These are phyloP conservation scores for Pichia cephalocereana DNA, from an alignment of 805 yeast species.

Conservation along the genomic window DNA sequence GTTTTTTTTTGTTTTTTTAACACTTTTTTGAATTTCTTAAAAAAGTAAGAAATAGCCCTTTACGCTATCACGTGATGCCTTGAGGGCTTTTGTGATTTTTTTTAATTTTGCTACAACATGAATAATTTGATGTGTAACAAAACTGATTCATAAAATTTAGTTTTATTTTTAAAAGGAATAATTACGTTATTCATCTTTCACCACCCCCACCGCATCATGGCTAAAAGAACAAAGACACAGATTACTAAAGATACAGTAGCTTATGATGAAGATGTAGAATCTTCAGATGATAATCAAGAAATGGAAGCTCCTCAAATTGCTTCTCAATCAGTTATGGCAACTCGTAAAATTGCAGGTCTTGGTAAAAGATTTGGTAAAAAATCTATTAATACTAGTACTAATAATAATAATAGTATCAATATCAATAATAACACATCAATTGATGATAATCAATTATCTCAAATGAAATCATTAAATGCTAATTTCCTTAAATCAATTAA, in stretches of 20 bases:
- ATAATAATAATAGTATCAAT: not conserved
- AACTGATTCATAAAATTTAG: too few relatives aligned
- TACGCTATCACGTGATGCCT: too few relatives aligned
- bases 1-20: not conserved
- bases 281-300: constrained; percentile 32
- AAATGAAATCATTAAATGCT: constrained; percentile 57
- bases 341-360: constrained; percentile 49
- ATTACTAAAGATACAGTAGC: constrained; percentile 30
- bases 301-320: constrained; percentile 36
- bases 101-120: too few relatives aligned
- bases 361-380: constrained; percentile 7
- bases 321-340: constrained; percentile 51
- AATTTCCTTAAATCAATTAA: constrained; percentile 44
- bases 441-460: constrained; percentile 28
- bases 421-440: too few relatives aligned
- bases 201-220: not conserved
- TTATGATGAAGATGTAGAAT: not conserved
- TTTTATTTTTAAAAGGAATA: too few relatives aligned
- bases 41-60: too few relatives aligned
- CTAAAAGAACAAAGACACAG: constrained; percentile 59
- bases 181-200: not conserved
- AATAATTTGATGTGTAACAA: too few relatives aligned
- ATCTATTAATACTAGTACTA: not conserved
- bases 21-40: not conserved
- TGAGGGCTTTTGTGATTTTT: too few relatives aligned